Base-by-base conservation (phyloP, 768 basidiomycete genomes). In the Botryobasidium botryosum region DNA sequence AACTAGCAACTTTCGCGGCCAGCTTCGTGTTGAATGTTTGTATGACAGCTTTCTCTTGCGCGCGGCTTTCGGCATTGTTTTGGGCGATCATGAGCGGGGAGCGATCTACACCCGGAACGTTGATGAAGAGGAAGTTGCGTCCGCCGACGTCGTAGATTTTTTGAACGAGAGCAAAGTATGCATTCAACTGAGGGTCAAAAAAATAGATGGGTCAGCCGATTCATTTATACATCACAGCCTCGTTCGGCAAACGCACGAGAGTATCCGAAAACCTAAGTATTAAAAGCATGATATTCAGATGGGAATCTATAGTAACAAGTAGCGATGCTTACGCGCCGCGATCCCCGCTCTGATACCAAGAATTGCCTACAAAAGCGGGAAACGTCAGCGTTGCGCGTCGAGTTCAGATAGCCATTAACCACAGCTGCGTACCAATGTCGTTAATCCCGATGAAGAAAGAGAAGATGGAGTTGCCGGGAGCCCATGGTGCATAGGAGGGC, bases 401-500 rank as follows among this genome's bases (percentile, higher is more conserved):
- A 28, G 13, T 10, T 8, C 26, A 10, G 13, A 43, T 28, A n/a
- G 8, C 41, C 15, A 10, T 10, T 13, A 35, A 35, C 10, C 10
- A 21, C 55, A 43, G 28, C 12, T 6, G n/a, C 26, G 36, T 25
- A 50, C 44, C 74, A 26, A 79, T 68, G 52, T 80, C 78, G 53
- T 81, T 81, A 51, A 81, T 74, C 1, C 79, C 79, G 45, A 81
- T 77, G 67, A 68, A 81, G n/a, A 79, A 58, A 0, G 71, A 71
- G 57, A 81, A 79, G 38, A 80, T 52, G 43, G 75, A 55, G 52
- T 79, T 72, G 3, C 54, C 51, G 45, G 68, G 67, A 20, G 67
- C 66, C 79, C 78, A 81, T 0, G 70, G 67, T 2, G 70, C 67
- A 1, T 57, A 60, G 6, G 64, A 56, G 1, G 75, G 75, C 54